phyloP scores from a whole-genome alignment of 164 flowering plant genomes.

The Echeveria elegans region DNA sequence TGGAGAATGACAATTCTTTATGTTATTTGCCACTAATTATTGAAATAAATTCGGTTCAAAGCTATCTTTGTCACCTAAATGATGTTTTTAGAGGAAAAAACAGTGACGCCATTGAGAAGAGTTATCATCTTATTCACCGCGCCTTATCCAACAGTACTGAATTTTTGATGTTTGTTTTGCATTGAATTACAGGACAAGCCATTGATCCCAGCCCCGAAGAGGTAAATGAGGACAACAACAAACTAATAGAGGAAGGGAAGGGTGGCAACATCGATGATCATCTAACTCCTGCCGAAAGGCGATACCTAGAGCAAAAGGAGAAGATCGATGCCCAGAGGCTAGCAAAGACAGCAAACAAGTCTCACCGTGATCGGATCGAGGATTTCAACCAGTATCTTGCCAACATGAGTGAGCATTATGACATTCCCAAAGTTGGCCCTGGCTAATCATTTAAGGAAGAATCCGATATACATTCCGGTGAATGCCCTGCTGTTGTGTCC shows the following conservation, averaged over 20 bases:
- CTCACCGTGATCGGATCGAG: conserved; percentile 30
- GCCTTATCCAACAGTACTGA: too few relatives aligned
- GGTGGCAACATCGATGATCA: conserved; percentile 11
- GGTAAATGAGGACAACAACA: conserved; percentile 5
- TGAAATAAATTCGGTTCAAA: too few relatives aligned
- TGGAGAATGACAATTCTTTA: too few relatives aligned
- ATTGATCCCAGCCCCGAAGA: conserved; percentile 4
- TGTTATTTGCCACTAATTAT: too few relatives aligned
- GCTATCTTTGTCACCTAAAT: background rate
- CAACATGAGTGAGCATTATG: conserved; percentile 29
- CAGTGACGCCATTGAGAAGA: too few relatives aligned
- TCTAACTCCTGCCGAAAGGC: conserved; percentile 29
- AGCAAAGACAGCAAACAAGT: conserved; percentile 22
- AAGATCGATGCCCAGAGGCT: conserved; percentile 16
- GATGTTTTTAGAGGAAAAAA: too few relatives aligned
- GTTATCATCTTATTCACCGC: too few relatives aligned
- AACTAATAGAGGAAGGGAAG: conserved; percentile 6
- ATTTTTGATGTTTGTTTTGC: background rate
- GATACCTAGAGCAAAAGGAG: conserved; percentile 20
- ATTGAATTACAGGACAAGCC: background rate
- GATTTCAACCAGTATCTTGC: conserved; percentile 32
- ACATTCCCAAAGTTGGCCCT: conserved; percentile 36
- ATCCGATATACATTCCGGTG: too few relatives aligned
- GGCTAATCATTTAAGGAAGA: conserved; percentile 10
- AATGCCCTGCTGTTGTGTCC: background rate